Conservation (phyloP, 169 alveolate species). For the Cryptosporidium viatorum region DNA sequence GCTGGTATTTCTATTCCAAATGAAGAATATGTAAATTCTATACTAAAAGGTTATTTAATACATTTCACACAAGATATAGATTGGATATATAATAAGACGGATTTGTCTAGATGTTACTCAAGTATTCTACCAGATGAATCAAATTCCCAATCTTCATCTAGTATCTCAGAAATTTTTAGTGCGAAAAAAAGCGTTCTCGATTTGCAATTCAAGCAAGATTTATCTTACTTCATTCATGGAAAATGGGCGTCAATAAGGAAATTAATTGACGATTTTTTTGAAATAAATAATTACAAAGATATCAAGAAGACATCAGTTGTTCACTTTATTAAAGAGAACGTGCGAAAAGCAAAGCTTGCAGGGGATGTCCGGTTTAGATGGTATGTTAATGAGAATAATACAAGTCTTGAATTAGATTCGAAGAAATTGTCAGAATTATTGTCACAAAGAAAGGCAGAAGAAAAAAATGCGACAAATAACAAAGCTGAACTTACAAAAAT, state of each 20-base stretch:
- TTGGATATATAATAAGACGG: conserved; percentile 40
- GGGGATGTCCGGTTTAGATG: conserved; percentile 49
- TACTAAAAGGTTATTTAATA: conserved; percentile 5
- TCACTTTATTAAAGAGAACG: conserved; percentile 43
- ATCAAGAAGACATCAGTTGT: conserved; percentile 32
- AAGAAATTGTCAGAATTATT: conserved; percentile 25
- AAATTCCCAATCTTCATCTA: not conserved
- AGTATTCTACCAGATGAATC: conserved; percentile 1
- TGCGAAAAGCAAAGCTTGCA: conserved; percentile 1
- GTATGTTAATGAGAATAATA: conserved; percentile 30
- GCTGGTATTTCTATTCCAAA: conserved; percentile 55
- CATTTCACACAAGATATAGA: conserved; percentile 20
- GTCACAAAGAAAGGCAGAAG: conserved; percentile 23
- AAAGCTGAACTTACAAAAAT: not conserved
- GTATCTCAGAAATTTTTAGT: not conserved
- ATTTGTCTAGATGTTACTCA: not conserved
- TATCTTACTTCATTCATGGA: conserved; percentile 52
- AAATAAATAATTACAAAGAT: conserved; percentile 13
- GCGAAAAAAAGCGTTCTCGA: not conserved
- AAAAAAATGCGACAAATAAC: not conserved
- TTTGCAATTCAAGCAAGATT: conserved; percentile 15
- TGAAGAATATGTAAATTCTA: conserved; percentile 10
- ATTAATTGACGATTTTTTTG: conserved; percentile 32
- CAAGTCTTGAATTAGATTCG: conserved; percentile 1
- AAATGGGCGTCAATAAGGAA: conserved; percentile 32